These are phyloP conservation scores for Malassezia restricta DNA, from an alignment of 1,284 basidiomycete genomes.

Conservation along the genomic window DNA sequence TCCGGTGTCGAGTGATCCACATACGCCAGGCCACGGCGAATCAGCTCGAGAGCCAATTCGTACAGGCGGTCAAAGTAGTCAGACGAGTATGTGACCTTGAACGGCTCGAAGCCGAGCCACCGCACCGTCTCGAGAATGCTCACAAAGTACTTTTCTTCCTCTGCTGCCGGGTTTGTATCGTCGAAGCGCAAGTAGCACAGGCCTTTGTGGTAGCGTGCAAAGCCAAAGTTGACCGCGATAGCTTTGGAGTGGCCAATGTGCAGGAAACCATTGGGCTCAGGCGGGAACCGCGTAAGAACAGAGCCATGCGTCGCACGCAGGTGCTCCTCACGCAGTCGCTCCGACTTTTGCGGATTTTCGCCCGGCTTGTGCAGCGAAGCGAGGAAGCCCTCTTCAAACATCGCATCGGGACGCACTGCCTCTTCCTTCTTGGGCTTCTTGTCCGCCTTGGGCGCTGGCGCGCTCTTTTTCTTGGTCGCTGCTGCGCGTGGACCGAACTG, in stretches of 20 bases:
- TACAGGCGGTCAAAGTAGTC: slow-evolving; percentile 88
- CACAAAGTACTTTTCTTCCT: slow-evolving; percentile 90
- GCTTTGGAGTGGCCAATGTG: slow-evolving; percentile 96
- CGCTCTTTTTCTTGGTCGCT: slow-evolving; percentile 53
- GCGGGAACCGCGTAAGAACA: slow-evolving; percentile 93
- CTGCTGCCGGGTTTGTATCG: slow-evolving; percentile 96
- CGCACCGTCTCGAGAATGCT: slow-evolving; percentile 88
- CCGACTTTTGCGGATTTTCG: slow-evolving; percentile 76
- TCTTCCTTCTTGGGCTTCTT: slow-evolving; percentile 1
- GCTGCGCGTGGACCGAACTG: slow-evolving; percentile 57
- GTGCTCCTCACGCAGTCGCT: slow-evolving; percentile 68
- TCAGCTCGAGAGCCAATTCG: slow-evolving; percentile 79
- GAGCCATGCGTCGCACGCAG: slow-evolving; percentile 66
- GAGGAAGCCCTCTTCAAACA: slow-evolving; percentile 91
- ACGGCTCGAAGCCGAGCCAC: slow-evolving; percentile 96
- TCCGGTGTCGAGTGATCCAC: slow-evolving; percentile 91
- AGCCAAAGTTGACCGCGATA: slow-evolving; percentile 96
- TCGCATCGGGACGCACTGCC: slow-evolving; percentile 51
- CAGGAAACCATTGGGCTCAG: slow-evolving; percentile 92
- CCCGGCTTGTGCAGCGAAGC: slow-evolving; percentile 86
- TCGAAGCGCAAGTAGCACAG: slow-evolving; percentile 89
- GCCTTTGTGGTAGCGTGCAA: slow-evolving; percentile 79
- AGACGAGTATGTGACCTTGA: slow-evolving; percentile 97
- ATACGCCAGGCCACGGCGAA: slow-evolving; percentile 81
- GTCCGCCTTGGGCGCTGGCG: background rate